Percentiles rank a stretch among this genome's conserved stretches.
phyloP scores from a whole-genome alignment of 768 basidiomycete species.

The Boletus coccyginus region DNA sequence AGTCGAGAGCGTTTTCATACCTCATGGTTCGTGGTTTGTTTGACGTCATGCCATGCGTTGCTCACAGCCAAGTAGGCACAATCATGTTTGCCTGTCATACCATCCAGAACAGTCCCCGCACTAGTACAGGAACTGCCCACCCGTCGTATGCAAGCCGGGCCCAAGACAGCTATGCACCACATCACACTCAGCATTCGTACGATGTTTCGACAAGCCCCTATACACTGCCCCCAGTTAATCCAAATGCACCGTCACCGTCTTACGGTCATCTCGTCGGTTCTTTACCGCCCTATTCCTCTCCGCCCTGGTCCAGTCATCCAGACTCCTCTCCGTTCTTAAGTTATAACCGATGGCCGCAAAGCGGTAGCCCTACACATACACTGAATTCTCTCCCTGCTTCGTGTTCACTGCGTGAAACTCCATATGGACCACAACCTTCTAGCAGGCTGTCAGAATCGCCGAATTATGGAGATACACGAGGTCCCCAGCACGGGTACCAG shows the following conservation, averaged over 20 bases:
- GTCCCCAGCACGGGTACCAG: constrained; percentile 37
- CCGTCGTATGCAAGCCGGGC: constrained; percentile 24
- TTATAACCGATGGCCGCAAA: constrained; percentile 31
- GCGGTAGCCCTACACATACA: constrained; percentile 27
- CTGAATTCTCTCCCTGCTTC: constrained; percentile 22
- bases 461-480: constrained; percentile 26
- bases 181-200: constrained; percentile 27
- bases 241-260: constrained; percentile 26
- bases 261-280: constrained; percentile 26
- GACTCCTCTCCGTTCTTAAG: constrained; percentile 30
- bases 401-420: constrained; percentile 29
- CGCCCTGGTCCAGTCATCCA: constrained; percentile 26
- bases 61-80: constrained; percentile 26
- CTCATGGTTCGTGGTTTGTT: constrained; percentile 64
- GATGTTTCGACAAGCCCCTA: constrained; percentile 29
- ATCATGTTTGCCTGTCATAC: constrained; percentile 42
- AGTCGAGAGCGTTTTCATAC: constrained; percentile 87
- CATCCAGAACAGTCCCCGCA: constrained; percentile 28
- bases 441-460: constrained; percentile 41
- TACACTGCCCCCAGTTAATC: constrained; percentile 32
- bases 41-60: constrained; percentile 36
- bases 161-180: constrained; percentile 26
- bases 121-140: constrained; percentile 16
- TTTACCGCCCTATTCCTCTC: constrained; percentile 27
- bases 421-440: constrained; percentile 27